phyloP scores from a whole-genome alignment of 2,329 filamentous ascomycete genomes.

The Exophiala sideris region DNA sequence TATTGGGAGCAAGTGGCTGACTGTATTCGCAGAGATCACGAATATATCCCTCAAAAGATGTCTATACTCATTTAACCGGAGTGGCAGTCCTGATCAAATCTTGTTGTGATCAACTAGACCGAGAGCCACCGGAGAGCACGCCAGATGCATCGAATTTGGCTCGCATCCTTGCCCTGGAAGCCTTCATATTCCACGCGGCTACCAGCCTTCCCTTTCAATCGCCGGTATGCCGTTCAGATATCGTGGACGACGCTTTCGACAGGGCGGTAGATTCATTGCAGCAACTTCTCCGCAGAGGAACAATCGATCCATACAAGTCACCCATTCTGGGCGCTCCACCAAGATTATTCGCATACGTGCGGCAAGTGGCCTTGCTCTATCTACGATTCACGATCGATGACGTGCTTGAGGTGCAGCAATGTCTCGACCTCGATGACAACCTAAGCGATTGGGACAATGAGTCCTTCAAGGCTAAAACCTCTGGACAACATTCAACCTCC shows the following conservation, averaged over 20 bases:
- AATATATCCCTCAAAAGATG: slow-evolving; percentile 19
- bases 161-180: slow-evolving; percentile 26
- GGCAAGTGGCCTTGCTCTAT: slow-evolving; percentile 11
- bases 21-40: slow-evolving; percentile 20
- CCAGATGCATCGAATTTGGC: slow-evolving; percentile 11
- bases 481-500: background rate
- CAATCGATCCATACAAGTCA: slow-evolving; percentile 12
- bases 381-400: background rate
- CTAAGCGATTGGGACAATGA: background rate
- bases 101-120: slow-evolving; percentile 1
- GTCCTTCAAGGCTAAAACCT: background rate
- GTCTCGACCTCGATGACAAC: slow-evolving; percentile 1
- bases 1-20: background rate
- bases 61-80: slow-evolving; percentile 27
- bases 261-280: slow-evolving; percentile 11
- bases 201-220: slow-evolving; percentile 30
- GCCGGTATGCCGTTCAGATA: background rate
- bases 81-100: slow-evolving; percentile 27
- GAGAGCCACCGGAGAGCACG: background rate
- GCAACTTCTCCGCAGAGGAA: slow-evolving; percentile 10
- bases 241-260: slow-evolving; percentile 26
- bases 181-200: slow-evolving; percentile 31
- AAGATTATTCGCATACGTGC: slow-evolving; percentile 26
- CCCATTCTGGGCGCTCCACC: slow-evolving; percentile 28
- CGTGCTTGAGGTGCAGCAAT: background rate